These are phyloP conservation scores for Cytospora mali DNA, from an alignment of 2,329 filamentous ascomycete genomes.

Conservation along the genomic window DNA sequence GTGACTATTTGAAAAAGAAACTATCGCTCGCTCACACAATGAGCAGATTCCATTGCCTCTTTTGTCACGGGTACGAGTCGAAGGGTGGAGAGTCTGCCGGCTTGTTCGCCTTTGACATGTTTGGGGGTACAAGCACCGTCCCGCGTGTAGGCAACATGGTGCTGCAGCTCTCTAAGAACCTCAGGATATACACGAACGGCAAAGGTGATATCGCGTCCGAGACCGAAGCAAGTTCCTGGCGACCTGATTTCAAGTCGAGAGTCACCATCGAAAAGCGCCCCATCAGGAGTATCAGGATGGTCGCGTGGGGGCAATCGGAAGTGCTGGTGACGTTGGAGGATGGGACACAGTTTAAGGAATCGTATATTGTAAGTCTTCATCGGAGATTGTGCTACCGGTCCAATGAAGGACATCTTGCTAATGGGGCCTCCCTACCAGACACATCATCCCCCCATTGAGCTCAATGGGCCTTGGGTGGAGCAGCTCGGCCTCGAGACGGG, in stretches of 20 bases:
- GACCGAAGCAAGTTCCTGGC: neutral
- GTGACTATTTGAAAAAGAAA: neutral
- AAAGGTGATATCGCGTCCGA: conserved; percentile 8
- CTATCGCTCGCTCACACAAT: neutral
- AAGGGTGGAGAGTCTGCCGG: conserved; percentile 49
- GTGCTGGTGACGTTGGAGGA: conserved; percentile 25
- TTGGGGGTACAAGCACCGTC: neutral
- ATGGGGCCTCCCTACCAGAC: neutral
- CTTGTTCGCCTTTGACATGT: conserved; percentile 33
- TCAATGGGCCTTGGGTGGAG: conserved; percentile 19
- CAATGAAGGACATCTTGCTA: neutral
- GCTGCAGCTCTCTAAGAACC: conserved; percentile 20
- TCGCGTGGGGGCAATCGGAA: conserved; percentile 15
- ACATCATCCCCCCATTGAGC: conserved; percentile 8
- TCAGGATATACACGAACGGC: conserved; percentile 25
- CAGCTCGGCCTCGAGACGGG: conserved; percentile 19
- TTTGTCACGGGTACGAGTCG: conserved; percentile 63
- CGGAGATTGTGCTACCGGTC: too few relatives aligned
- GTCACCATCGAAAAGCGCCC: conserved; percentile 18
- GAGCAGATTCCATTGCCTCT: conserved; percentile 46
- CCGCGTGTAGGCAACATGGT: conserved; percentile 17
- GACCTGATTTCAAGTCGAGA: conserved; percentile 18
- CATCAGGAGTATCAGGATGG: conserved; percentile 22
- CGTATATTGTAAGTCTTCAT: conserved; percentile 9
- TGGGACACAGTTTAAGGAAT: conserved; percentile 21